phyloP scores from a whole-genome alignment of 2,329 filamentous ascomycete species.

The Helotiales sp. region DNA sequence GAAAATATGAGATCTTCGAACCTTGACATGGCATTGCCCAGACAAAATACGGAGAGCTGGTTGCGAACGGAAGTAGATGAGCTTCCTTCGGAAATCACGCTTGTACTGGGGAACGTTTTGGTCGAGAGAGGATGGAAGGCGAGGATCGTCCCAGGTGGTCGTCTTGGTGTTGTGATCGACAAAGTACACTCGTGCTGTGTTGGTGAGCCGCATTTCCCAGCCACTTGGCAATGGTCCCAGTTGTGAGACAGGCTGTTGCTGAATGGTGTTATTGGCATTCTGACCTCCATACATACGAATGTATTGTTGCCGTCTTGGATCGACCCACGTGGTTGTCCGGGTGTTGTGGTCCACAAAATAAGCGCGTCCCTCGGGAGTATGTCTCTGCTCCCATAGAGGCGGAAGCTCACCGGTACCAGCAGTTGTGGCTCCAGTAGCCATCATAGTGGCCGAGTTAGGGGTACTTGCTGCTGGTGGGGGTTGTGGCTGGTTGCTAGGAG shows the following conservation, averaged over 20 bases:
- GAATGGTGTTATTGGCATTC: slow-evolving; percentile 85
- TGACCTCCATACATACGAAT: slow-evolving; percentile 95
- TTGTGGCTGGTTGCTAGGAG: slow-evolving; percentile 73
- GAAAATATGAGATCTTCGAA: slow-evolving; percentile 94
- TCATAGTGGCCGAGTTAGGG: slow-evolving; percentile 76
- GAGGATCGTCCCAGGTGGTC: slow-evolving; percentile 97
- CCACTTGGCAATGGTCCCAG: slow-evolving; percentile 93
- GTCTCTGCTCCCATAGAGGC: slow-evolving; percentile 93
- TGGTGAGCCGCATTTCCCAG: slow-evolving; percentile 99
- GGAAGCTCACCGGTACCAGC: slow-evolving; percentile 94
- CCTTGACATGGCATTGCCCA: slow-evolving; percentile 97
- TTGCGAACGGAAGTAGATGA: slow-evolving; percentile 99
- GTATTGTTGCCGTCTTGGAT: slow-evolving; percentile 95
- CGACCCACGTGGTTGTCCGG: slow-evolving; percentile 97
- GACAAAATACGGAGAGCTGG: slow-evolving; percentile 93
- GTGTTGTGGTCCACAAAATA: slow-evolving; percentile 99
- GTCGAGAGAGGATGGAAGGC: slow-evolving; percentile 91
- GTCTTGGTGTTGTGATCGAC: slow-evolving; percentile 99
- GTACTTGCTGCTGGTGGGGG: slow-evolving; percentile 46
- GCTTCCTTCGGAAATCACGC: slow-evolving; percentile 95
- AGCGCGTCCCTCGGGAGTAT: slow-evolving; percentile 89
- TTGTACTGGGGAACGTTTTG: slow-evolving; percentile 99
- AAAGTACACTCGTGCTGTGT: slow-evolving; percentile 97
- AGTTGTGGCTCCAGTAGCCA: slow-evolving; percentile 93
- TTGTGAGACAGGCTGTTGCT: slow-evolving; percentile 97